Evolutionary conservation across 176 grass and related monocot genomes (phyloP).

Genomic region (Oryza officinalis): DNA sequence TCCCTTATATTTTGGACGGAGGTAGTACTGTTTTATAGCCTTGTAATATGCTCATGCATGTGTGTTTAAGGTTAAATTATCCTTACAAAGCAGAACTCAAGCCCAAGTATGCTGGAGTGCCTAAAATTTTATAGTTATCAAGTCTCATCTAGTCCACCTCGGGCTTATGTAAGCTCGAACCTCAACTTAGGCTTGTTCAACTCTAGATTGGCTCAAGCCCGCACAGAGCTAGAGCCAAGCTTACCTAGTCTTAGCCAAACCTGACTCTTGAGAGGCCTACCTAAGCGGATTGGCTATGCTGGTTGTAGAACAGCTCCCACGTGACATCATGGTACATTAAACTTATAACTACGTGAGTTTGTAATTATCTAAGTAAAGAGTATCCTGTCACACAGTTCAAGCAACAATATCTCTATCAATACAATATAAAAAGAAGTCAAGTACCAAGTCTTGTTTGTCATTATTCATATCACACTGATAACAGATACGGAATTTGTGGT

Average conservation of each 20-base stretch:
- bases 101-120: not conserved
- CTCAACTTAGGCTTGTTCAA: not conserved
- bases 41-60: no score
- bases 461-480: conserved; percentile 3
- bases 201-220: not conserved
- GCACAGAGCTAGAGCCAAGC: not conserved
- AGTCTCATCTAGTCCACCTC: not conserved
- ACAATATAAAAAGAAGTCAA: conserved; percentile 14
- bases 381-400: not conserved
- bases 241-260: not conserved
- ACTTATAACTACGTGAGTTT: not conserved
- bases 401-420: conserved; percentile 1
- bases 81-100: not conserved
- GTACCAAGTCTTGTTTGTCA: not conserved
- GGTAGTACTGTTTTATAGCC: no score
- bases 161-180: not conserved
- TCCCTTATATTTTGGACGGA: no score
- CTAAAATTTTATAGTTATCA: no score
- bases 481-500: not conserved
- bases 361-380: not conserved
- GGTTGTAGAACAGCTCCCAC: not conserved
- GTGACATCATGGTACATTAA: not conserved
- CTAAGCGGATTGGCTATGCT: not conserved
- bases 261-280: not conserved
- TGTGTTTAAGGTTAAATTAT: not conserved